phyloP scores from a whole-genome alignment of 345 rosid genomes.

The Psidium friedrichsthalianum region DNA sequence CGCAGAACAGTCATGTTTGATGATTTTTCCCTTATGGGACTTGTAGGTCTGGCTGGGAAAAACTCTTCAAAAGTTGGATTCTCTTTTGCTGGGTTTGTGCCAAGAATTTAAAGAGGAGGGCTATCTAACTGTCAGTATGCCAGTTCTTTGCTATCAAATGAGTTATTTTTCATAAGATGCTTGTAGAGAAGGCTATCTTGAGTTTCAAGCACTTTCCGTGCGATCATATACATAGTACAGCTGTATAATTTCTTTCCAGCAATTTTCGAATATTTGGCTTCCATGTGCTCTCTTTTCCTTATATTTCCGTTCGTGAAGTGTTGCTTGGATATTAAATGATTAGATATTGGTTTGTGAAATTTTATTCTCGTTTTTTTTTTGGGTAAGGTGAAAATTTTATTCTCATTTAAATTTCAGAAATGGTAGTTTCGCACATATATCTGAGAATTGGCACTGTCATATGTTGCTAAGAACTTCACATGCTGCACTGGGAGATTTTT shows the following conservation, averaged over 20 bases:
- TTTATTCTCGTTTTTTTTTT: not conserved
- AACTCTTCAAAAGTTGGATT: constrained; percentile 92
- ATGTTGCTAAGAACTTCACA: not conserved
- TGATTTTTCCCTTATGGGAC: not conserved
- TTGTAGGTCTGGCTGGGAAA: constrained; percentile 93
- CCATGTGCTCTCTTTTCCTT: not conserved
- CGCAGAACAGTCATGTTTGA: not conserved
- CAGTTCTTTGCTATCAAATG: not conserved
- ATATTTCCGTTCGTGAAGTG: not conserved
- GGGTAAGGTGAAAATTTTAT: too few species aligned
- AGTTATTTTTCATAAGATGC: not conserved
- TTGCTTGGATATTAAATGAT: not conserved
- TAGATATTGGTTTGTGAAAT: not conserved
- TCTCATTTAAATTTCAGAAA: not conserved
- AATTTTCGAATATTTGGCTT: not conserved
- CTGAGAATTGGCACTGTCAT: not conserved
- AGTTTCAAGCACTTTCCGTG: not conserved
- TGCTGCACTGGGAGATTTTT: not conserved
- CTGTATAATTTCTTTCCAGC: not conserved
- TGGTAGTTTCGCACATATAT: not conserved
- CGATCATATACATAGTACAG: not conserved
- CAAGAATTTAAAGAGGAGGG: constrained; percentile 85
- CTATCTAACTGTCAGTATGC: constrained; percentile 69
- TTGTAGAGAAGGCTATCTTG: not conserved
- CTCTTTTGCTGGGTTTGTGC: constrained; percentile 89